A percentile compares a stretch with the other conserved stretches of the same genome.
These are phyloP conservation scores for Obelidium mucronatum DNA, from an alignment of 192 early-diverging fungal genomes.

Conservation along the genomic window DNA sequence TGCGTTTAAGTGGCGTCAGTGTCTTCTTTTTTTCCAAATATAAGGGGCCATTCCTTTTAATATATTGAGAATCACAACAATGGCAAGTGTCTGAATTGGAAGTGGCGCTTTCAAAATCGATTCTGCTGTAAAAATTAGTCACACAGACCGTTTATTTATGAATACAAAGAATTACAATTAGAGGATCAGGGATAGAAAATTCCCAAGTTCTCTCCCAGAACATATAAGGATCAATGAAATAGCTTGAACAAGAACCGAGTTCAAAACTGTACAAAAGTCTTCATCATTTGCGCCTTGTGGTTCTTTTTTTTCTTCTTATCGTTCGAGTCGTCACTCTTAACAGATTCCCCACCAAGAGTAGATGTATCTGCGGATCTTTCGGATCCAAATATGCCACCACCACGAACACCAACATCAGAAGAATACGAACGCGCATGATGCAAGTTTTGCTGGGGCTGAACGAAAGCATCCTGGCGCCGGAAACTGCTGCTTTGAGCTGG, in stretches of 20 bases:
- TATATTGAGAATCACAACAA: too few species aligned
- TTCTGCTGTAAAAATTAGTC: too few species aligned
- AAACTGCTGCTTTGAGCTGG: background rate
- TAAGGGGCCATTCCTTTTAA: too few species aligned
- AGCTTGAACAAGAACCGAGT: background rate
- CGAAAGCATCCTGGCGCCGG: background rate
- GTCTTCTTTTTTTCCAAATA: too few species aligned
- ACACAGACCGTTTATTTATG: too few species aligned
- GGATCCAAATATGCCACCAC: background rate
- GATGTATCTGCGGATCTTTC: too few species aligned
- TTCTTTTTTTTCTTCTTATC: background rate
- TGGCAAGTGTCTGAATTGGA: too few species aligned
- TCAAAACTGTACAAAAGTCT: conserved; percentile 1
- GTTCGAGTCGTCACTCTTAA: conserved; percentile 14
- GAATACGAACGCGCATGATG: background rate
- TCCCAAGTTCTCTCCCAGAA: too few species aligned
- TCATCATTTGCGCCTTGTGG: background rate
- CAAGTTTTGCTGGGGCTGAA: background rate
- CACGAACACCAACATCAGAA: background rate
- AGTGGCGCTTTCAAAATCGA: too few species aligned
- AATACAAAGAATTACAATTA: too few species aligned
- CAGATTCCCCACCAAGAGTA: background rate
- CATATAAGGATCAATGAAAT: background rate
- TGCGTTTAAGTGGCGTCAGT: too few species aligned
- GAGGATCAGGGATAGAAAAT: too few species aligned